A percentile compares a stretch with the other conserved stretches of the same genome.
Evolutionary conservation across 306 rosid species (phyloP).

Genomic region (Pueraria montana): DNA sequence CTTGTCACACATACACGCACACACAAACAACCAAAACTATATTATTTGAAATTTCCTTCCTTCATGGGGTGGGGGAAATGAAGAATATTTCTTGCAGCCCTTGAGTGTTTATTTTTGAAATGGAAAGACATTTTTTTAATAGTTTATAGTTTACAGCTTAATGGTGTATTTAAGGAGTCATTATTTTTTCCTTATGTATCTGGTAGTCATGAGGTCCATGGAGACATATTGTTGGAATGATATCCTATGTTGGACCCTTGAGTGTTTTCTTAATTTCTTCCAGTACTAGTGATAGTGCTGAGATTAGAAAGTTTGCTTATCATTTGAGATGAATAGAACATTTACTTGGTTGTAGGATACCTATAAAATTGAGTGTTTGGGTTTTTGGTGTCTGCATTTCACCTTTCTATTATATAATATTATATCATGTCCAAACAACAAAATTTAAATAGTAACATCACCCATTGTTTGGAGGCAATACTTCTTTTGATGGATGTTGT

Average conservation of each 20-base stretch:
- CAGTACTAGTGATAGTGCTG: not conserved
- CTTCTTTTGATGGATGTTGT: conserved; percentile 1
- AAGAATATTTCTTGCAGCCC: not conserved
- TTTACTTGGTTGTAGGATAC: not conserved
- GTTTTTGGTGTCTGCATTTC: not conserved
- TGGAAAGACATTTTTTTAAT: not conserved
- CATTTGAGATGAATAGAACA: not conserved
- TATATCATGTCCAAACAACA: not conserved
- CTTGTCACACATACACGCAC: not conserved
- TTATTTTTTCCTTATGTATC: no score
- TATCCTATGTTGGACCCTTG: not conserved
- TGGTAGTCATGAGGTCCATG: no score
- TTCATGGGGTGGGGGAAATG: not conserved
- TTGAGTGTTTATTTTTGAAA: not conserved
- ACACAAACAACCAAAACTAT: not conserved
- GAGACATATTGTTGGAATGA: not conserved
- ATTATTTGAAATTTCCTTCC: not conserved
- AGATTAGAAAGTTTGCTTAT: not conserved
- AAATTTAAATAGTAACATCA: not conserved
- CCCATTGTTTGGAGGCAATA: conserved; percentile 9
- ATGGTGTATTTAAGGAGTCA: conserved; percentile 8
- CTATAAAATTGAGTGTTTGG: not conserved
- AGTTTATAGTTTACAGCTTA: not conserved
- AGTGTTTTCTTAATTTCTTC: not conserved
- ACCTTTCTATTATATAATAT: not conserved